These are phyloP conservation scores for Aspergillus novofumigatus DNA, from an alignment of 2,329 filamentous ascomycete species.

Conservation along the genomic window DNA sequence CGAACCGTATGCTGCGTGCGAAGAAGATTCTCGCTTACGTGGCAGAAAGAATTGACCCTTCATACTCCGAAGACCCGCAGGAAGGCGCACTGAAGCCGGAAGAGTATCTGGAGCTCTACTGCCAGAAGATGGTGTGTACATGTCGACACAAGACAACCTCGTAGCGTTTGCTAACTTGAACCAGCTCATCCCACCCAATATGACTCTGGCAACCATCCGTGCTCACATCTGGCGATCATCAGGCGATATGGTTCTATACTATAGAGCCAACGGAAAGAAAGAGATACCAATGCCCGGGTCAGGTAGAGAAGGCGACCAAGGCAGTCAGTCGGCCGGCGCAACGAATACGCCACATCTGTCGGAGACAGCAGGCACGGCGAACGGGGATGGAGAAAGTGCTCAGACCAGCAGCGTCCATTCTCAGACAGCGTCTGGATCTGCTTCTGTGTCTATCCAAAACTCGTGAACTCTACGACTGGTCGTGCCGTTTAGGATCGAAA, in stretches of 20 bases:
- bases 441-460: slow-evolving; percentile 17
- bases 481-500: neutral
- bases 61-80: slow-evolving; percentile 55
- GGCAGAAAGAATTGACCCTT: slow-evolving; percentile 80
- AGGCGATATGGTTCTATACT: slow-evolving; percentile 86
- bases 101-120: slow-evolving; percentile 92
- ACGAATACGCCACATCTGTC: slow-evolving; percentile 2
- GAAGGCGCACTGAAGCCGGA: slow-evolving; percentile 68
- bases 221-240: slow-evolving; percentile 92
- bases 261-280: slow-evolving; percentile 87
- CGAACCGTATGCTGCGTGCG: slow-evolving; percentile 91
- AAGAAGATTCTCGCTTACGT: slow-evolving; percentile 93
- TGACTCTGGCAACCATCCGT: slow-evolving; percentile 90
- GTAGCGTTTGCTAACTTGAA: slow-evolving; percentile 11
- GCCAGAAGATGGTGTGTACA: slow-evolving; percentile 77
- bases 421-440: slow-evolving; percentile 27
- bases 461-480: slow-evolving; percentile 6
- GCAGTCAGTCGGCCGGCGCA: slow-evolving; percentile 8
- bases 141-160: neutral
- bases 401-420: slow-evolving; percentile 29
- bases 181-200: slow-evolving; percentile 62
- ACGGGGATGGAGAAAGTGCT: slow-evolving; percentile 19
- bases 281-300: slow-evolving; percentile 30
- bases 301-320: slow-evolving; percentile 15
- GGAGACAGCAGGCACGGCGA: slow-evolving; percentile 7